Conservation (phyloP, 176 grass and related monocot species). For the Oryza brachyantha region DNA sequence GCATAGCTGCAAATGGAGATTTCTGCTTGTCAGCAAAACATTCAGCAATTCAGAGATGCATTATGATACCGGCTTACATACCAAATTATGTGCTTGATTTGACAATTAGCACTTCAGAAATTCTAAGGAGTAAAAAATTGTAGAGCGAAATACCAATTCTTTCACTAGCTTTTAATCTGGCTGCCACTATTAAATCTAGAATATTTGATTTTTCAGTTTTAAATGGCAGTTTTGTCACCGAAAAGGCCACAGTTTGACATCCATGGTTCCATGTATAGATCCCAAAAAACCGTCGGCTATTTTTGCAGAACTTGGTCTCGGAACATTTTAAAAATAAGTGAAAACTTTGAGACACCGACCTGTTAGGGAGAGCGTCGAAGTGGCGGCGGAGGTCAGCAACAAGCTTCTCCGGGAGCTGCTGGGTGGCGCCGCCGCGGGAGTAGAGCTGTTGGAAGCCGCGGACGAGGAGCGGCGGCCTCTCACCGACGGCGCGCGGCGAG, state of each 20-base stretch:
- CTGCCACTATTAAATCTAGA: background rate
- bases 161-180: background rate
- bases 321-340: background rate
- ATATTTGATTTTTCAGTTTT: background rate
- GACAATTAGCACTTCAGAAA: background rate
- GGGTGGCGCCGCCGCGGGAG: constrained; percentile 43
- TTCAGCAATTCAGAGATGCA: constrained; percentile 2
- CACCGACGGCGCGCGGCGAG: constrained; percentile 51
- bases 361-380: constrained; percentile 92
- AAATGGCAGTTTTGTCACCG: background rate
- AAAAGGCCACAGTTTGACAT: background rate
- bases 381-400: constrained; percentile 83
- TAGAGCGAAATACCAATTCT: background rate
- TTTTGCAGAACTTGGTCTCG: background rate
- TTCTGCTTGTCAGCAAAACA: constrained; percentile 28
- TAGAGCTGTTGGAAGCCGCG: constrained; percentile 78
- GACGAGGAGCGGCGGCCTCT: constrained; percentile 55
- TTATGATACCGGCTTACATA: background rate
- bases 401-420: constrained; percentile 88
- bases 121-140: background rate
- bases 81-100: constrained; percentile 3
- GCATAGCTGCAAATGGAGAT: constrained; percentile 66
- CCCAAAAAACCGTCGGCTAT: background rate
- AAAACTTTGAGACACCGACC: constrained; percentile 35
- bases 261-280: background rate